phyloP scores from a whole-genome alignment of 2,329 filamentous ascomycete species.

The Lachnellula occidentalis region DNA sequence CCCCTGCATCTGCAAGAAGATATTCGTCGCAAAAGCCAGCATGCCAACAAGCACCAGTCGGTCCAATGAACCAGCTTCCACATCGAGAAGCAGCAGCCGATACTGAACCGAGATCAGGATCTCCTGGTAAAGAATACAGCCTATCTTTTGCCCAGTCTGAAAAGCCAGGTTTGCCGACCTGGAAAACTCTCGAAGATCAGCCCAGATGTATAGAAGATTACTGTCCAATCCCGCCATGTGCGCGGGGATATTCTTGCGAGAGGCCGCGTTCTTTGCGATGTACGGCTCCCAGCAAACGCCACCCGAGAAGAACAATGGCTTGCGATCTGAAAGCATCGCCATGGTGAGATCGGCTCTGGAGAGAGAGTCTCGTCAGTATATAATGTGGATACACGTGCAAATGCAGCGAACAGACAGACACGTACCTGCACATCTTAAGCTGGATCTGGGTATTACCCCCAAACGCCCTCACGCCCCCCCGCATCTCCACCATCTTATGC shows the following conservation, averaged over 20 bases:
- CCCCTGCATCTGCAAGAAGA: conserved; percentile 32
- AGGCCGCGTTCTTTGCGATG: neutral
- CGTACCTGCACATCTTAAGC: neutral
- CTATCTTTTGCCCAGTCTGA: conserved; percentile 20
- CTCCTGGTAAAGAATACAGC: conserved; percentile 21
- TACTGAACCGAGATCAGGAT: conserved; percentile 38
- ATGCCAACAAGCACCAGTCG: conserved; percentile 36
- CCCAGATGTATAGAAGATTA: conserved; percentile 21
- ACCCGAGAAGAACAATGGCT: neutral
- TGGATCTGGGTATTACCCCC: neutral
- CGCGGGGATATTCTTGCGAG: neutral
- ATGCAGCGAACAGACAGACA: neutral
- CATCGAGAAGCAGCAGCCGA: conserved; percentile 32
- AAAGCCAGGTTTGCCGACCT: conserved; percentile 26
- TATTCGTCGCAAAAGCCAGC: conserved; percentile 33
- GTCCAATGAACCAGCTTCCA: conserved; percentile 23
- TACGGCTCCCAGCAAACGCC: conserved; percentile 4
- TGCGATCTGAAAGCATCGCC: neutral
- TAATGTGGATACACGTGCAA: neutral
- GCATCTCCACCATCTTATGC: neutral
- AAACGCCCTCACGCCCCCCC: neutral
- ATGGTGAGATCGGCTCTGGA: neutral
- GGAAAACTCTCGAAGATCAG: conserved; percentile 24
- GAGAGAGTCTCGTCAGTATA: neutral
- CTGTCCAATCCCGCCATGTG: neutral